A percentile compares a stretch with the other conserved stretches of the same genome.
Evolutionary conservation across 2,329 filamentous ascomycete genomes (phyloP).

Genomic region (Macrophomina pseudophaseolina): DNA sequence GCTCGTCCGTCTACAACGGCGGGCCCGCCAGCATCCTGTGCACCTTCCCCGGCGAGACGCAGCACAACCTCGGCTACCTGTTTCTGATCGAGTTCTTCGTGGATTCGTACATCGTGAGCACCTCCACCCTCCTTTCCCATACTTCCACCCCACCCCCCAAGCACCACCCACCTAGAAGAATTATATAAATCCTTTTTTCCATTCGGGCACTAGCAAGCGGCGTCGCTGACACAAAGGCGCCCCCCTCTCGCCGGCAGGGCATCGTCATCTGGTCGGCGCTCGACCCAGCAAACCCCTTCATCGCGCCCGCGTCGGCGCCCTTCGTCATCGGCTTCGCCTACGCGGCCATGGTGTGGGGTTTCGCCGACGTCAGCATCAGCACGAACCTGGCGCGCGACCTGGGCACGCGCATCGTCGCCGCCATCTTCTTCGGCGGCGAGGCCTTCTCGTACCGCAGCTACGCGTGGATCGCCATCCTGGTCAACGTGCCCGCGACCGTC

Average conservation of each 20-base stretch:
- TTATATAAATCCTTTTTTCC: too few species aligned
- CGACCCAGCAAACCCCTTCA: slow-evolving; percentile 64
- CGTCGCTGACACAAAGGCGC: too few species aligned
- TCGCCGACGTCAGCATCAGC: slow-evolving; percentile 59
- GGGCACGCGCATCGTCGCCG: slow-evolving; percentile 63
- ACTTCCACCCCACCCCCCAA: background rate
- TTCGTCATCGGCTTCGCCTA: slow-evolving; percentile 64
- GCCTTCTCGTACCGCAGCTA: slow-evolving; percentile 56
- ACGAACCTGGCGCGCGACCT: slow-evolving; percentile 65
- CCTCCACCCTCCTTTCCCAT: slow-evolving; percentile 5
- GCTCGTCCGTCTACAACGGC: slow-evolving; percentile 51
- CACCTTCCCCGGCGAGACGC: slow-evolving; percentile 56
- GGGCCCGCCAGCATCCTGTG: slow-evolving; percentile 62
- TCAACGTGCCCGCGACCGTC: slow-evolving; percentile 63
- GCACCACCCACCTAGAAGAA: too few species aligned
- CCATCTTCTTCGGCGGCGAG: slow-evolving; percentile 61
- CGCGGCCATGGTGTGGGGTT: slow-evolving; percentile 61
- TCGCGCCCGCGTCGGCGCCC: slow-evolving; percentile 54
- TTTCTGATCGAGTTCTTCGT: slow-evolving; percentile 66
- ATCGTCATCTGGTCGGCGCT: slow-evolving; percentile 64
- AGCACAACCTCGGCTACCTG: slow-evolving; percentile 61
- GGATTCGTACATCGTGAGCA: slow-evolving; percentile 57
- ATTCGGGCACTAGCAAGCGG: too few species aligned
- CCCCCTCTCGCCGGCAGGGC: slow-evolving; percentile 37
- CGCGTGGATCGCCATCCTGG: slow-evolving; percentile 59